phyloP scores from a whole-genome alignment of 371 early-diverging fungal species.

The Rhizomucor miehei region DNA sequence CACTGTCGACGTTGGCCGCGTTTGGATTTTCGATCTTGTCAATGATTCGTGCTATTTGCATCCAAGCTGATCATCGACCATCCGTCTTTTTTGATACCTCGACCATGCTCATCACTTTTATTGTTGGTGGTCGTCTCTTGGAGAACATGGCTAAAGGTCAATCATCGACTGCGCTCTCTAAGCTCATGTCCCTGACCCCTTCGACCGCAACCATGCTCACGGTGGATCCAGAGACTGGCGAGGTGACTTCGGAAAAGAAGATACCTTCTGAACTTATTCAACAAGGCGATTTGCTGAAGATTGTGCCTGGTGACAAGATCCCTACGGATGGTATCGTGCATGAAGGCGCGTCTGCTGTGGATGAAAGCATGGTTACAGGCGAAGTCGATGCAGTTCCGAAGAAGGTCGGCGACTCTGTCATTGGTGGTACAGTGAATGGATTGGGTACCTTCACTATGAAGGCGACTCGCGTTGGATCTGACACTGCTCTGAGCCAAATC shows the following conservation, averaged over 20 bases:
- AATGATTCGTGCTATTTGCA: constrained; percentile 50
- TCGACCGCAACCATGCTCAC: constrained; percentile 51
- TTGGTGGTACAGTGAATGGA: constrained; percentile 94
- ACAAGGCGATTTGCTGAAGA: constrained; percentile 77
- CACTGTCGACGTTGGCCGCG: constrained; percentile 83
- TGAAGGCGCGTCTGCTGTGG: constrained; percentile 82
- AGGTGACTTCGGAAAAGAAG: constrained; percentile 54
- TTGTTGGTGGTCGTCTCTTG: constrained; percentile 85
- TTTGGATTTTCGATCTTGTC: constrained; percentile 72
- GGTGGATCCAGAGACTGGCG: constrained; percentile 29
- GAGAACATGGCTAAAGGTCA: constrained; percentile 94
- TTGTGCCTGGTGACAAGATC: constrained; percentile 91
- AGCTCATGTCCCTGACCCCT: constrained; percentile 86
- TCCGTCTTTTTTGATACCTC: constrained; percentile 93
- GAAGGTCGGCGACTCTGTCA: constrained; percentile 60
- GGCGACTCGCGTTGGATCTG: constrained; percentile 77
- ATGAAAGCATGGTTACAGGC: constrained; percentile 99
- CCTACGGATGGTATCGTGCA: constrained; percentile 92
- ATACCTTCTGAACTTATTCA: constrained; percentile 89
- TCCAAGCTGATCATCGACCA: constrained; percentile 51
- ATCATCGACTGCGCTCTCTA: constrained; percentile 86
- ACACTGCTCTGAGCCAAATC: constrained; percentile 84
- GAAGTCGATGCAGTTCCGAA: constrained; percentile 92
- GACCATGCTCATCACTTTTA: constrained; percentile 87
- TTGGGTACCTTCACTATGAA: constrained; percentile 69